Base-by-base conservation (phyloP, 2,329 filamentous ascomycete genomes). In the Pestalotiopsis sp. region DNA sequence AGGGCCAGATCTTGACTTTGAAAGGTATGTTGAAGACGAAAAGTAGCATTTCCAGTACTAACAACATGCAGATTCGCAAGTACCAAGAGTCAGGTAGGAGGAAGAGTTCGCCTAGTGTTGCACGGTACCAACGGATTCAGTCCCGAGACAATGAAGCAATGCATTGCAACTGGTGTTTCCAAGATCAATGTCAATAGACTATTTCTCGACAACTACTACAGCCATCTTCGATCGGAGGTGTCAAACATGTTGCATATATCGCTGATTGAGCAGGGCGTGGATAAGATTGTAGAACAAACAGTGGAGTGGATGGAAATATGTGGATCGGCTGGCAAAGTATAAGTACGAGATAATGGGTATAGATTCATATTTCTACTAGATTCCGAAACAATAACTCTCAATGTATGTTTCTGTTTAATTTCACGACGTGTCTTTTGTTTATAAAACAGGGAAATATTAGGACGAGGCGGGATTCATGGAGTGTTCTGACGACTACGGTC, bases 1-100 rank as follows among this genome's bases (percentile, higher is more conserved):
- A 17, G 91, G 91, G 0, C 87, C 89, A 26, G 82, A 85, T 75
- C 77, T 91, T 20, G 89, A 92, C 73, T 91, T 88, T 75, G 86
- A 9, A 9, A 52, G 44, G 44, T 52, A 3, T n/a, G n/a, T 10
- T 1, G 44, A 20, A 52, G 6, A 48, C 4, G 1, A 14, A 3
- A 22, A n/a, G 1, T 22, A 20, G 17, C 17, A 22, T 20, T 9
- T 9, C 6, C 6, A 22, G 44, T 52, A 52, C 44, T 52, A 20
- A 52, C n/a, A 9, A 0, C n/a, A 10, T 22, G 80, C 35, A 75
- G 81, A 2, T 78, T 88, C 3, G 75, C 81, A n/a, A 76, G 72
- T n/a, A 83, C 78, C 60, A 74, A 75, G 11, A 69, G 74, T 39
- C 72, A 76, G 52, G 75, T 77, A 17, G 76, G 77, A 1, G 79